phyloP scores from a whole-genome alignment of 2,329 filamentous ascomycete species.

The Huntiella savannae region DNA sequence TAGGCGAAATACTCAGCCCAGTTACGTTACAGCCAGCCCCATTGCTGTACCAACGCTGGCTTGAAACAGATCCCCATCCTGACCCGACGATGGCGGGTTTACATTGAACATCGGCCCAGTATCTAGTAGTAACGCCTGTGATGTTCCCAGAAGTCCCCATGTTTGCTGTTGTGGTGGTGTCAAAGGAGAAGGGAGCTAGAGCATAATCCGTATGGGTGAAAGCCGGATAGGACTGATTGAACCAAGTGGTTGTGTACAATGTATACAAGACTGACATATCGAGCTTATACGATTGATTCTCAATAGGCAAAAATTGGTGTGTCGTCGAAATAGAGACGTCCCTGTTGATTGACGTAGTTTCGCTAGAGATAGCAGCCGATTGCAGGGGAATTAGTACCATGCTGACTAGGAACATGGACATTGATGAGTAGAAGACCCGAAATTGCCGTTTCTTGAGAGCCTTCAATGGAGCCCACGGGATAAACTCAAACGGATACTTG shows the following conservation, averaged over 20 bases:
- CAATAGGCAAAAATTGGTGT: slow-evolving; percentile 13
- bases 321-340: not conserved
- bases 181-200: slow-evolving; percentile 23
- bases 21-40: not conserved
- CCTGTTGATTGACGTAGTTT: slow-evolving; percentile 15
- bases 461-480: slow-evolving; percentile 17
- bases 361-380: slow-evolving; percentile 30
- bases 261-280: slow-evolving; percentile 23
- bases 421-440: slow-evolving; percentile 29
- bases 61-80: too few species aligned
- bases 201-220: slow-evolving; percentile 27
- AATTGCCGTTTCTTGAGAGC: slow-evolving; percentile 27
- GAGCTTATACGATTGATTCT: slow-evolving; percentile 14
- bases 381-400: slow-evolving; percentile 37
- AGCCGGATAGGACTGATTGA: slow-evolving; percentile 23
- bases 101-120: slow-evolving; percentile 22
- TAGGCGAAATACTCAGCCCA: not conserved
- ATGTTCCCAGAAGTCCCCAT: slow-evolving; percentile 13
- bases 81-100: slow-evolving; percentile 16
- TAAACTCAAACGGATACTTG: slow-evolving; percentile 29
- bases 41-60: not conserved
- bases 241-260: slow-evolving; percentile 26
- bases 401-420: slow-evolving; percentile 30
- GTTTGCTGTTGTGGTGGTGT: not conserved
- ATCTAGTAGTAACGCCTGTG: slow-evolving; percentile 17